Conservation (phyloP, 2,329 filamentous ascomycete genomes). For the Berkeleyomyces basicola region DNA sequence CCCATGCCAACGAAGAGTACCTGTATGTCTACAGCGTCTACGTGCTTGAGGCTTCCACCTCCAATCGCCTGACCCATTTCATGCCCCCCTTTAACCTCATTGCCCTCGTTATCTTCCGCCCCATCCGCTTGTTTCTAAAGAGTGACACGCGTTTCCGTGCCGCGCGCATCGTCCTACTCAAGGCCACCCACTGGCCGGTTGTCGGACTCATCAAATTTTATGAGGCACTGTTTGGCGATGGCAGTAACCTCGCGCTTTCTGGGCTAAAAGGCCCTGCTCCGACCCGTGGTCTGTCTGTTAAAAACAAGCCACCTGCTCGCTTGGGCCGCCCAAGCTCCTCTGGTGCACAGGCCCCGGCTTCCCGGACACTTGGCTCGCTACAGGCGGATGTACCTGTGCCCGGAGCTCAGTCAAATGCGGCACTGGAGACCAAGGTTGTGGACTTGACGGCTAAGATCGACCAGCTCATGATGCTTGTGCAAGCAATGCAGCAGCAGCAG, state of each 20-base stretch:
- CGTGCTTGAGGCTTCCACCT: constrained; percentile 49
- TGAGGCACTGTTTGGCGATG: constrained; percentile 33
- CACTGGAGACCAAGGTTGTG: constrained; percentile 33
- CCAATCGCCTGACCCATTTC: constrained; percentile 52
- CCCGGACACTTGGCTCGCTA: not conserved
- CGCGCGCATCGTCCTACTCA: constrained; percentile 44
- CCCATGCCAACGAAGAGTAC: constrained; percentile 56
- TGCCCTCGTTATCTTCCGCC: constrained; percentile 53
- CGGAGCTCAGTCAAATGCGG: constrained; percentile 19
- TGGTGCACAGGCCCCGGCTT: not conserved
- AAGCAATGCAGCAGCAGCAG: constrained; percentile 30
- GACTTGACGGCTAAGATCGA: constrained; percentile 43
- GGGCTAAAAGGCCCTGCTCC: constrained; percentile 28
- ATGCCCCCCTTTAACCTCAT: constrained; percentile 60
- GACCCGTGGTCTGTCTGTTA: constrained; percentile 6
- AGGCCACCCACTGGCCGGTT: constrained; percentile 48
- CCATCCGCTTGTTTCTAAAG: constrained; percentile 51
- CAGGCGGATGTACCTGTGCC: constrained; percentile 18
- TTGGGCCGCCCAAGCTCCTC: constrained; percentile 1
- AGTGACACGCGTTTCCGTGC: constrained; percentile 46
- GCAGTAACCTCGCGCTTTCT: constrained; percentile 28
- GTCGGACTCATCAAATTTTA: constrained; percentile 54
- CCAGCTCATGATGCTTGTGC: constrained; percentile 35
- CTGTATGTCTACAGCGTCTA: constrained; percentile 57
- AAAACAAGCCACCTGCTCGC: not conserved